Conservation (phyloP, 1,139 yeast species). For the Saccharomyces hybrid region DNA sequence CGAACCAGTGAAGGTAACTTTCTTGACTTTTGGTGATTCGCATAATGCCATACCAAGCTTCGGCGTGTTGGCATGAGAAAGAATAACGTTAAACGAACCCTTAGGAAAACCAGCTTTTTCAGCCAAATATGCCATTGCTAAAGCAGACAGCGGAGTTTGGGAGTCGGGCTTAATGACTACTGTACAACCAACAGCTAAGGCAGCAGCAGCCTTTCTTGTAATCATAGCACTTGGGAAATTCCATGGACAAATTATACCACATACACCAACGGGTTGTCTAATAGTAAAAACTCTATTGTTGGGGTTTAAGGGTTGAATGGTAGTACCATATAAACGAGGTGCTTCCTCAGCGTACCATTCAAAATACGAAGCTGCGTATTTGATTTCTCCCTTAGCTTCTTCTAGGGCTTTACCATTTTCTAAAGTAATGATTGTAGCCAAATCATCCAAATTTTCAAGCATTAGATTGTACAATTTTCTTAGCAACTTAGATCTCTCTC, state of each 20-base stretch:
- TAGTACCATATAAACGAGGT: conserved; percentile 64
- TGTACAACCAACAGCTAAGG: conserved; percentile 90
- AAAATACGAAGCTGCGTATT: conserved; percentile 70
- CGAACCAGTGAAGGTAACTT: conserved; percentile 87
- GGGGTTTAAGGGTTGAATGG: conserved; percentile 56
- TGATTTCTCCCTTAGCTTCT: conserved; percentile 75
- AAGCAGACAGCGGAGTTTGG: conserved; percentile 82
- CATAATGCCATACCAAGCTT: conserved; percentile 64
- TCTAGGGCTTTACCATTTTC: conserved; percentile 80
- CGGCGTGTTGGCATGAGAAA: conserved; percentile 46
- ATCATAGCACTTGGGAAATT: conserved; percentile 95
- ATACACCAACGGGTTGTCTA: conserved; percentile 85
- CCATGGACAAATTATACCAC: conserved; percentile 93
- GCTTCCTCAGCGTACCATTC: conserved; percentile 90
- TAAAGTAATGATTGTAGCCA: conserved; percentile 64
- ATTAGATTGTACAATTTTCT: conserved; percentile 55
- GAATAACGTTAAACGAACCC: conserved; percentile 70
- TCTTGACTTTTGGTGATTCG: conserved; percentile 58
- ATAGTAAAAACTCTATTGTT: conserved; percentile 54
- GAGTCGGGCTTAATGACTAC: conserved; percentile 83
- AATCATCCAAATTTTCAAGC: conserved; percentile 61
- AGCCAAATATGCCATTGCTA: conserved; percentile 68
- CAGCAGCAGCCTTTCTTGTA: conserved; percentile 85
- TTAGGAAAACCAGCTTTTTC: conserved; percentile 81
- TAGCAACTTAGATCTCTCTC: conserved; percentile 60